Evolutionary conservation across 768 basidiomycete species (phyloP).

Genomic region (Lactarius deliciosus): DNA sequence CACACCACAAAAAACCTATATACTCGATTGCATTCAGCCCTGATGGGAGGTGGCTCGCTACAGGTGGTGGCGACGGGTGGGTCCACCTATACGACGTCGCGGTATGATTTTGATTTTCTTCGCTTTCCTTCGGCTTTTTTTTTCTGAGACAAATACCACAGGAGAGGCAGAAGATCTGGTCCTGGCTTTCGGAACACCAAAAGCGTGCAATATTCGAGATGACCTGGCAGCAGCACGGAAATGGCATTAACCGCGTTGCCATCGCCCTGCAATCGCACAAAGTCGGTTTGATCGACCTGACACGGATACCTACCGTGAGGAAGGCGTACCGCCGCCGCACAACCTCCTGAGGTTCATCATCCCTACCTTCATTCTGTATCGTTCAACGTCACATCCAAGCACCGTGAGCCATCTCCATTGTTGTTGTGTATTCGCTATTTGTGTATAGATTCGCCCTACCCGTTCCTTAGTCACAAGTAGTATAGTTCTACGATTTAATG

Average conservation of each 20-base stretch:
- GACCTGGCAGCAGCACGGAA: slow-evolving; percentile 30
- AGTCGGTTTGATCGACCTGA: slow-evolving; percentile 67
- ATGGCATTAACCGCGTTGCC: slow-evolving; percentile 56
- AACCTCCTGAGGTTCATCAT: slow-evolving; percentile 7
- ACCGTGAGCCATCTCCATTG: background rate
- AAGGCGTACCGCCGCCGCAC: slow-evolving; percentile 2
- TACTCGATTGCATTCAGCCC: slow-evolving; percentile 79
- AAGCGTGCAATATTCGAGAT: slow-evolving; percentile 30
- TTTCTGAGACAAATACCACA: background rate
- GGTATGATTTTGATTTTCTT: slow-evolving; percentile 44
- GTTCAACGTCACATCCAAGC: background rate
- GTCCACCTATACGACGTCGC: slow-evolving; percentile 68
- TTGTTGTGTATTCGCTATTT: background rate
- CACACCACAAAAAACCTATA: slow-evolving; percentile 68
- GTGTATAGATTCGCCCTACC: background rate
- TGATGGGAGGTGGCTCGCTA: slow-evolving; percentile 66
- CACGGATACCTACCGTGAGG: slow-evolving; percentile 43
- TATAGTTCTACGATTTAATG: background rate
- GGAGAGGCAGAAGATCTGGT: slow-evolving; percentile 29
- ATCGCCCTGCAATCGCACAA: slow-evolving; percentile 65
- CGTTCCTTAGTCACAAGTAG: background rate
- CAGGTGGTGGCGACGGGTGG: slow-evolving; percentile 78
- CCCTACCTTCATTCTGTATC: too few relatives aligned
- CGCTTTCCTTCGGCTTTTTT: background rate
- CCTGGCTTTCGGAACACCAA: slow-evolving; percentile 26